Evolutionary conservation across 805 yeast genomes (phyloP), one percentile per base, ranked within the genome.

Genomic region (Wickerhamomyces bisporus): DNA sequence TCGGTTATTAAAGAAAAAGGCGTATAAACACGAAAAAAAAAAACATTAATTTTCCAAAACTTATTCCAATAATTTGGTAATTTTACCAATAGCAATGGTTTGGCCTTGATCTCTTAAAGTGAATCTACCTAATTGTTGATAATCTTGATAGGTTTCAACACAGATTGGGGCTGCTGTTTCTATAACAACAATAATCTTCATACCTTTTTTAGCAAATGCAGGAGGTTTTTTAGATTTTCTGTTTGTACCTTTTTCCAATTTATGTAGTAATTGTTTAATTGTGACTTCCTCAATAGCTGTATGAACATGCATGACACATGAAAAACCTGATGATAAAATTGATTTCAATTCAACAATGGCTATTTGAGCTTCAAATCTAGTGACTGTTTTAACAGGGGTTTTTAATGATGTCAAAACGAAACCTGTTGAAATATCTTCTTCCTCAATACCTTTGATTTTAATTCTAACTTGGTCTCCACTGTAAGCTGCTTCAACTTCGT

Each of bases 301-400:
- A 70, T 93, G 98, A 53, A 93, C 83, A 60, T 93, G 98, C 96
- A 93, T 91, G 39, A 93, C 97, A 75, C 98, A 93, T 12, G 96
- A 80, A 71, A 80, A 93, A 40, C 99, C 99, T 36, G 94, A 80
- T 5, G 98, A 86, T 57, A 93, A 71, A 57, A 93, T 93, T 15
- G 96, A 84, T 68, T 86, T 88, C 64, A 93, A 78, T 68, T 93
- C 99, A 42, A 93, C 96, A 65, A 93, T 86, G 39, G 97, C 98
- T 48, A 93, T 77, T 65, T 91, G 96, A 6, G 98, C 98, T 68
- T 87, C 96, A 59, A 93, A 93, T 51, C 73, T 77, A 18, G 94
- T 83, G 32, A 86, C 94, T 23, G 95, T 86, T 58, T 85, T 86
- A 34, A 93, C 94, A 29, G 99, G 99, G 58, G 79, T 77, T 62